Evolutionary conservation across 805 yeast species (phyloP), one percentile per base, ranked within the genome.

Genomic region (Ogataea chonburiensis): DNA sequence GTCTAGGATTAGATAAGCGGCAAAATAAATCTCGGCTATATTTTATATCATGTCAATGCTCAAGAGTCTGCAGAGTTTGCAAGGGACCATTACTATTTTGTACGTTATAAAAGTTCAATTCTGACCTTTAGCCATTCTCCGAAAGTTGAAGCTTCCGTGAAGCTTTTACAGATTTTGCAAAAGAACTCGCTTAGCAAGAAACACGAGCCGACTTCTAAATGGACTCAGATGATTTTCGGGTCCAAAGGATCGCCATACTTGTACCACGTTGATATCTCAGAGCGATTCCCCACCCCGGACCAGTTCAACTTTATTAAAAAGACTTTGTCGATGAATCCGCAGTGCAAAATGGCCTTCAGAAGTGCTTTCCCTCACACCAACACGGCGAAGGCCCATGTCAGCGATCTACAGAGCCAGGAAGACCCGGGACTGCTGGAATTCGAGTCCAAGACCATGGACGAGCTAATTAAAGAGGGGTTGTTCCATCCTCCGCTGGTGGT

Each of bases 401-500:
- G 30, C 10, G 61, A 57, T 24, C 38, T 49, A 19, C 55, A 47
- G 30, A 28, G 24, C n/a, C n/a, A 43, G 24, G 47, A 42, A 18
- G 28, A 33, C 5, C 22, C 33, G 7, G 15, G 27, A 5, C 10
- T 43, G 5, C 37, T 36, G 17, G 25, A 31, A 6, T 20, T 40
- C 5, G 45, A 38, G 15, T 34, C 45, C 14, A 47, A 50, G 27
- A 24, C 49, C 1, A 22, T 53, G 20, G 52, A 44, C 5, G 52
- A 50, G 13, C 31, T 54, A 30, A 38, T 44, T 8, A 40, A 37
- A 12, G 46, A 46, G 13, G 55, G 56, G 0, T 44, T 52, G 45
- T 67, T 58, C 44, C 63, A 48, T 3, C 62, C 68, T 1, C 81
- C 81, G 1, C 58, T 76, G 28, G 62, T 77, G 12, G 81, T 79